Evolutionary conservation across 2,329 filamentous ascomycete species (phyloP).

Genomic region (Fusarium tupiense): DNA sequence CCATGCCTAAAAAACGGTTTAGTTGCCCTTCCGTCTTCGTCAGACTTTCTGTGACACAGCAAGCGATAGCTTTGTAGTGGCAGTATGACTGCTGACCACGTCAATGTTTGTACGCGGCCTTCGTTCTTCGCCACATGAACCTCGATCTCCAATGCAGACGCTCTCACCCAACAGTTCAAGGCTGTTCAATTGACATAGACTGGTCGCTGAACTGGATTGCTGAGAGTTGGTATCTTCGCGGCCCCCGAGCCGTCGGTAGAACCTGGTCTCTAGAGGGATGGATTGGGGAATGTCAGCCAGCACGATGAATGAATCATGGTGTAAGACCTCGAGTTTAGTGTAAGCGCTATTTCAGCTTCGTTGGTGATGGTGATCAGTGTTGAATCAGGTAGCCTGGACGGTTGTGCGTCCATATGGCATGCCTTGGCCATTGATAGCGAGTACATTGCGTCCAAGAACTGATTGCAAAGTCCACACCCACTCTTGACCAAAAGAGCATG

Average conservation of each 20-base stretch:
- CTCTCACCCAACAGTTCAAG: neutral
- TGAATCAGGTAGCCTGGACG: too few relatives aligned
- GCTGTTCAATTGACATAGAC: too few relatives aligned
- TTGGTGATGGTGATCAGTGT: too few relatives aligned
- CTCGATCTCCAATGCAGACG: neutral
- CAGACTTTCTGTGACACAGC: too few relatives aligned
- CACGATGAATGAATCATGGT: neutral
- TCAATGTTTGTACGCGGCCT: neutral
- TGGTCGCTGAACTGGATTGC: too few relatives aligned
- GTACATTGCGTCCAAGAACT: too few relatives aligned
- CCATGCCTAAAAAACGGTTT: too few relatives aligned
- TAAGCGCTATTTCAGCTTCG: neutral
- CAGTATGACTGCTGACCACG: neutral
- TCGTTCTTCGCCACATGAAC: neutral
- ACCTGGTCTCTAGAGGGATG: neutral
- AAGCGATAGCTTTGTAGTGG: neutral
- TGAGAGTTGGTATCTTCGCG: too few relatives aligned
- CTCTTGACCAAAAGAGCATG: too few relatives aligned
- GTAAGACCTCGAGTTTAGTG: rapidly evolving
- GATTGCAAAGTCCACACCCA: too few relatives aligned
- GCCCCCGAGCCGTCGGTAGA: neutral
- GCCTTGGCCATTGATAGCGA: too few relatives aligned
- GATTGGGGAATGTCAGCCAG: rapidly evolving
- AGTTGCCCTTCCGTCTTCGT: neutral
- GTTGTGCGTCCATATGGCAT: too few relatives aligned